Conservation (phyloP, 2,329 filamentous ascomycete species). For the Drechslerella dactyloides region DNA sequence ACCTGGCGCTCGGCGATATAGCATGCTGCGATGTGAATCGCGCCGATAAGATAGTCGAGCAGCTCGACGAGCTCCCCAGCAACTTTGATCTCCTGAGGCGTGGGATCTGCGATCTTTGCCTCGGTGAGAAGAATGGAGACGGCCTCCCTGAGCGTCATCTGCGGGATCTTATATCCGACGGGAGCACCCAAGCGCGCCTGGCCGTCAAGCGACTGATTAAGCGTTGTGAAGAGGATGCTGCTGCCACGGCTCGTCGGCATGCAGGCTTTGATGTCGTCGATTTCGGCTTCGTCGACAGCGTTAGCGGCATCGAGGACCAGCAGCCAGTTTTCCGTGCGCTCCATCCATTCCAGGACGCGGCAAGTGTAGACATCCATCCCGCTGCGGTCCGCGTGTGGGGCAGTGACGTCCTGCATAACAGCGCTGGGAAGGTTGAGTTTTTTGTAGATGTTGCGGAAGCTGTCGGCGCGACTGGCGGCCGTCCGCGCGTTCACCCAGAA, state of each 20-base stretch:
- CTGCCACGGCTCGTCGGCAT: conserved; percentile 70
- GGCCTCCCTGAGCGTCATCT: conserved; percentile 66
- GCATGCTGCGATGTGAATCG: conserved; percentile 68
- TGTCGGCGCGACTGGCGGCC: conserved; percentile 25
- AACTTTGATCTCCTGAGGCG: conserved; percentile 64
- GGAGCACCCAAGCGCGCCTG: conserved; percentile 54
- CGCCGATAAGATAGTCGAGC: conserved; percentile 70
- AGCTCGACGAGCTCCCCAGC: conserved; percentile 69
- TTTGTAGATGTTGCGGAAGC: conserved; percentile 51
- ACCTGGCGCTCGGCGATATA: conserved; percentile 54
- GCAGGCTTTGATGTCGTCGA: conserved; percentile 64
- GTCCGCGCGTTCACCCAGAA: conserved; percentile 72
- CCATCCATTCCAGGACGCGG: conserved; percentile 69
- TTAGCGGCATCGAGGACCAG: conserved; percentile 71
- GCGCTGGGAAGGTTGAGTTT: conserved; percentile 47
- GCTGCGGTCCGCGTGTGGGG: conserved; percentile 63
- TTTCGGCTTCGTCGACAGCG: conserved; percentile 65
- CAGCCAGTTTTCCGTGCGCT: conserved; percentile 69
- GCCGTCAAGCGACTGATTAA: conserved; percentile 64
- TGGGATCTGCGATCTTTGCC: conserved; percentile 66
- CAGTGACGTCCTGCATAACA: conserved; percentile 71
- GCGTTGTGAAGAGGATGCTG: conserved; percentile 72
- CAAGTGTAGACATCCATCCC: conserved; percentile 62
- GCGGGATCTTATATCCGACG: conserved; percentile 59
- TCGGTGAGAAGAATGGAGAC: conserved; percentile 69